Conservation (phyloP, 2,329 filamentous ascomycete genomes). For the Didymellaceae sp. region DNA sequence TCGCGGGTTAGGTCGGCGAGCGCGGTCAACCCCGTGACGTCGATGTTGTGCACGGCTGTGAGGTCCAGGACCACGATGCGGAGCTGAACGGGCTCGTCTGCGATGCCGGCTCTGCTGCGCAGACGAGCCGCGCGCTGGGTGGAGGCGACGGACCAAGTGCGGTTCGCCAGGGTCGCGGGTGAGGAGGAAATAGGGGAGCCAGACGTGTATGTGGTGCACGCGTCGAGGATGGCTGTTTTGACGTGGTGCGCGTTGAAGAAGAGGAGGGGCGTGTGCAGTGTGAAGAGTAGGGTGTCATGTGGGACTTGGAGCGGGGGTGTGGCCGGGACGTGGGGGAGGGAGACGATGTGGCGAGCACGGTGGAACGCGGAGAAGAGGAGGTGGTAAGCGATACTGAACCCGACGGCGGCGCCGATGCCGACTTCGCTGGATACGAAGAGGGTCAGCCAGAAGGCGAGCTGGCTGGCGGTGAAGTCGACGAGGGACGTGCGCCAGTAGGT, state of each 20-base stretch:
- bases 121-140: slow-evolving; percentile 57
- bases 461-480: slow-evolving; percentile 68
- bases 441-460: slow-evolving; percentile 70
- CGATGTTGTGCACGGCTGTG: slow-evolving; percentile 59
- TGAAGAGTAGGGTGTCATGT: slow-evolving; percentile 62
- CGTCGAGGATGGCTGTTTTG: slow-evolving; percentile 59
- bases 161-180: slow-evolving; percentile 47
- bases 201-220: slow-evolving; percentile 56
- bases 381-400: slow-evolving; percentile 57
- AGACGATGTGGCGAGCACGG: slow-evolving; percentile 38
- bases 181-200: slow-evolving; percentile 48
- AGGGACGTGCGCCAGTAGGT: slow-evolving; percentile 69
- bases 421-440: slow-evolving; percentile 67
- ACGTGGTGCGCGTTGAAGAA: slow-evolving; percentile 66
- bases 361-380: slow-evolving; percentile 66
- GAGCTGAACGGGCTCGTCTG: slow-evolving; percentile 52
- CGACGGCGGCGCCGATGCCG: slow-evolving; percentile 65
- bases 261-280: slow-evolving; percentile 64
- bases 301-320: slow-evolving; percentile 34
- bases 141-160: slow-evolving; percentile 63
- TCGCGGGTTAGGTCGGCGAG: slow-evolving; percentile 58
- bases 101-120: slow-evolving; percentile 50
- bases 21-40: slow-evolving; percentile 60
- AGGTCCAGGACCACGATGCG: slow-evolving; percentile 62
- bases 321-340: slow-evolving; percentile 19